Evolutionary conservation across 257 asterid species (phyloP).

Genomic region (Nicotiana tabacum): DNA sequence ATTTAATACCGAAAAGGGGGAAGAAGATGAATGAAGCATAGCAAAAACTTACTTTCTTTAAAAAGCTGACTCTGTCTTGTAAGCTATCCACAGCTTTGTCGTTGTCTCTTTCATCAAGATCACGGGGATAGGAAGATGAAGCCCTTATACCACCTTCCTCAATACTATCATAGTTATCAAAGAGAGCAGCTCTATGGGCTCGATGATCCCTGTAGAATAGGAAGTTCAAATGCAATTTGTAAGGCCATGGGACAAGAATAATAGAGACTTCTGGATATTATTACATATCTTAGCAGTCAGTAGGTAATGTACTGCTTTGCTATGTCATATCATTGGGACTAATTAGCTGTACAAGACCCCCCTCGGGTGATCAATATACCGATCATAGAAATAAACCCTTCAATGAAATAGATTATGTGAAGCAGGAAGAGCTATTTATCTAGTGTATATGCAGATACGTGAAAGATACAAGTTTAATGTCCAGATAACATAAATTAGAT

Average conservation of each 20-base stretch:
- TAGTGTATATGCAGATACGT: background rate
- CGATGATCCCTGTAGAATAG: conserved; percentile 65
- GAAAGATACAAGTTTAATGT: background rate
- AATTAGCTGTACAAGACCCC: background rate
- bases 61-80: conserved; percentile 82
- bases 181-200: conserved; percentile 63
- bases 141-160: conserved; percentile 81
- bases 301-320: background rate
- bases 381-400: background rate
- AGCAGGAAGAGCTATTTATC: background rate
- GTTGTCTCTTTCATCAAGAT: conserved; percentile 61
- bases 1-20: background rate
- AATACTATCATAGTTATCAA: conserved; percentile 64
- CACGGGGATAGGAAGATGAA: conserved; percentile 56
- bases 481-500: background rate
- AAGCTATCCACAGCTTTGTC: conserved; percentile 72
- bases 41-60: conserved; percentile 60
- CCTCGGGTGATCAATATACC: background rate
- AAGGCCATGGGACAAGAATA: background rate
- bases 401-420: background rate
- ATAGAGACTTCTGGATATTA: background rate
- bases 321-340: background rate
- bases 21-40: conserved; percentile 3
- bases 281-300: background rate
- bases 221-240: background rate